These are phyloP conservation scores for Mycosphaerella sp. DNA, from an alignment of 2,329 filamentous ascomycete species.

Conservation along the genomic window DNA sequence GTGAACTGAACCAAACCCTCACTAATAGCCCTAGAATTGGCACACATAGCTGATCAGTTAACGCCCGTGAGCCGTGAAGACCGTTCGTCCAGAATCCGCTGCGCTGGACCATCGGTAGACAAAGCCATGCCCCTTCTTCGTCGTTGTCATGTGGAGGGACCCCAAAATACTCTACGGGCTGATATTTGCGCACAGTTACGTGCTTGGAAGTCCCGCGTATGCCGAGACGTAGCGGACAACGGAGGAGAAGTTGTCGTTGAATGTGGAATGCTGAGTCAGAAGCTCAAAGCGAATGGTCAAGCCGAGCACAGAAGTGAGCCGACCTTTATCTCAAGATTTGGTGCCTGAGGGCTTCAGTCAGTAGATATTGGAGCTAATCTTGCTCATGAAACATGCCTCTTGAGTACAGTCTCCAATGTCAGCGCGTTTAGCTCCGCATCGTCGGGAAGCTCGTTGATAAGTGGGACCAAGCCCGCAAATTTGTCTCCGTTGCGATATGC, in stretches of 20 bases:
- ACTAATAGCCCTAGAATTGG: too few species aligned
- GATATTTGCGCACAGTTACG: too few species aligned
- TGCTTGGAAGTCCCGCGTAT: too few species aligned
- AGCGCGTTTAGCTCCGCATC: slow-evolving; percentile 47
- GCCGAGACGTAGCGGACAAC: not conserved
- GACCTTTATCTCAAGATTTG: slow-evolving; percentile 1
- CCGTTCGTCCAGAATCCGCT: too few species aligned
- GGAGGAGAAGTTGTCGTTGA: not conserved
- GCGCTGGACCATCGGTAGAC: too few species aligned
- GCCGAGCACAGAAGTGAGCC: not conserved
- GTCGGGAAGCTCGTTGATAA: slow-evolving; percentile 75
- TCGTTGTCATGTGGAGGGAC: too few species aligned
- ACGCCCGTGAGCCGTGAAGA: too few species aligned
- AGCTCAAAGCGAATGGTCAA: not conserved
- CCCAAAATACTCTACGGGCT: too few species aligned
- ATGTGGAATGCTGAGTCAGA: not conserved
- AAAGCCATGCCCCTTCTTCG: too few species aligned
- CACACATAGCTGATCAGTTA: too few species aligned
- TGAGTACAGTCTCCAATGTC: slow-evolving; percentile 53
- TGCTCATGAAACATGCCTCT: slow-evolving; percentile 37
- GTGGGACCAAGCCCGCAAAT: slow-evolving; percentile 80
- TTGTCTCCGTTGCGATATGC: slow-evolving; percentile 87
- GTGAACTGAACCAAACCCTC: too few species aligned
- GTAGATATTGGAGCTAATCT: not conserved
- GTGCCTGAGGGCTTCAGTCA: not conserved